Percentiles rank a stretch among this genome's conserved stretches.
Conservation (phyloP, 345 rosid genomes). For the Turritis glabra region DNA sequence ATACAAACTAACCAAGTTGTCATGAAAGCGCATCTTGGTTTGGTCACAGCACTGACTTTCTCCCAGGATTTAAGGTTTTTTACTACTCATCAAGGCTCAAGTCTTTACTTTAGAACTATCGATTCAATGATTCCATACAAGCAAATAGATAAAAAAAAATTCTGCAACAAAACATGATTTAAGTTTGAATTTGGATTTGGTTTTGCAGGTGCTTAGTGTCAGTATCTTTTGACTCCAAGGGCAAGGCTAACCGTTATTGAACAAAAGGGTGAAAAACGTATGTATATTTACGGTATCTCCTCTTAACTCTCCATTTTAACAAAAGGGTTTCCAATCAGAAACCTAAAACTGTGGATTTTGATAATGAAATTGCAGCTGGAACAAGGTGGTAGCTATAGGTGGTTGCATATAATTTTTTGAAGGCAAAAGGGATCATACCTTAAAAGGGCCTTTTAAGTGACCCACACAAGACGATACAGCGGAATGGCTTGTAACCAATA, state of each 20-base stretch:
- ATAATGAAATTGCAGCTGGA: slow-evolving; percentile 35
- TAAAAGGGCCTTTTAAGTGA: neutral
- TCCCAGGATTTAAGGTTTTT: slow-evolving; percentile 84
- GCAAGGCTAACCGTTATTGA: slow-evolving; percentile 70
- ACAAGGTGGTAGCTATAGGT: slow-evolving; percentile 20
- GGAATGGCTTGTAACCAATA: slow-evolving; percentile 1
- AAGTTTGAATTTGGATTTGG: slow-evolving; percentile 20
- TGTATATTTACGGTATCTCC: neutral
- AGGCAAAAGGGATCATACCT: slow-evolving; percentile 27
- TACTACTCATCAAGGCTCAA: slow-evolving; percentile 3
- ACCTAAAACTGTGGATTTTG: slow-evolving; percentile 5
- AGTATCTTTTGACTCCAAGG: slow-evolving; percentile 88
- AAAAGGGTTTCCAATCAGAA: neutral
- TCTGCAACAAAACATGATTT: no score
- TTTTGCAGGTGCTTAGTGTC: slow-evolving; percentile 72
- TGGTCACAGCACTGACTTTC: slow-evolving; percentile 80
- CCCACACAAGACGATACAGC: neutral
- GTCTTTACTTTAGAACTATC: neutral
- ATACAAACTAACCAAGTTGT: slow-evolving; percentile 49
- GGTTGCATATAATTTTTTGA: slow-evolving; percentile 28
- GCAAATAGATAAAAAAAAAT: neutral
- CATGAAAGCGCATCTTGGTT: slow-evolving; percentile 80
- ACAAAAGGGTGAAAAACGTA: slow-evolving; percentile 23
- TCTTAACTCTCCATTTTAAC: neutral
- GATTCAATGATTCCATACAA: neutral